These are phyloP conservation scores for Pseudomassariella vexata DNA, from an alignment of 2,329 filamentous ascomycete species.

Conservation along the genomic window DNA sequence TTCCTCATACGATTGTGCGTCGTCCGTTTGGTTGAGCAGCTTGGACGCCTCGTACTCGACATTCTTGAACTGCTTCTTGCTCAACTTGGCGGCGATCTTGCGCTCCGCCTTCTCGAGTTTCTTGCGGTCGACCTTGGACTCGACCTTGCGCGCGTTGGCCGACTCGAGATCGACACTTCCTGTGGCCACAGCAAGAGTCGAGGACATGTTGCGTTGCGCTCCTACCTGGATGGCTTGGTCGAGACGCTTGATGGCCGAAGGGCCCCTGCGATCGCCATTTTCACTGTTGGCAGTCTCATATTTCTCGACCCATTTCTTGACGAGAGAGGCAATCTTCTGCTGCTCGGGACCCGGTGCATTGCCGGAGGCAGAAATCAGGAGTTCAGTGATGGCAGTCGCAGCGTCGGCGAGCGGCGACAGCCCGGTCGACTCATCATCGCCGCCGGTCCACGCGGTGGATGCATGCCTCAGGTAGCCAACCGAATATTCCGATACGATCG, in stretches of 20 bases:
- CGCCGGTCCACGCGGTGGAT: slow-evolving; percentile 71
- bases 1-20: slow-evolving; percentile 91
- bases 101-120: slow-evolving; percentile 98
- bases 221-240: slow-evolving; percentile 95
- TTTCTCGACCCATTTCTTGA: slow-evolving; percentile 82
- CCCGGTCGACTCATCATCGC: slow-evolving; percentile 65
- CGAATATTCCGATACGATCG: slow-evolving; percentile 84
- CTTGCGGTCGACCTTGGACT: slow-evolving; percentile 96
- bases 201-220: slow-evolving; percentile 91
- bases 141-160: slow-evolving; percentile 86
- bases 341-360: slow-evolving; percentile 67
- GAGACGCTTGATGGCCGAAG: slow-evolving; percentile 74
- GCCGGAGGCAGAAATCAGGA: slow-evolving; percentile 90
- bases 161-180: slow-evolving; percentile 89
- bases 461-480: slow-evolving; percentile 93
- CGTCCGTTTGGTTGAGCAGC: slow-evolving; percentile 75
- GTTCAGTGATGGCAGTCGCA: slow-evolving; percentile 74
- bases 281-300: slow-evolving; percentile 72
- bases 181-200: slow-evolving; percentile 81
- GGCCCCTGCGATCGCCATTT: slow-evolving; percentile 65
- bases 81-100: slow-evolving; percentile 97
- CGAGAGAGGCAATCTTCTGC: slow-evolving; percentile 72
- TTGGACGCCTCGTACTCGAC: slow-evolving; percentile 96
- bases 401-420: slow-evolving; percentile 78
- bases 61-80: slow-evolving; percentile 96